Evolutionary conservation across 169 alveolate genomes (phyloP), one percentile per base, ranked within the genome.

Genomic region (Plasmodium gaboni): DNA sequence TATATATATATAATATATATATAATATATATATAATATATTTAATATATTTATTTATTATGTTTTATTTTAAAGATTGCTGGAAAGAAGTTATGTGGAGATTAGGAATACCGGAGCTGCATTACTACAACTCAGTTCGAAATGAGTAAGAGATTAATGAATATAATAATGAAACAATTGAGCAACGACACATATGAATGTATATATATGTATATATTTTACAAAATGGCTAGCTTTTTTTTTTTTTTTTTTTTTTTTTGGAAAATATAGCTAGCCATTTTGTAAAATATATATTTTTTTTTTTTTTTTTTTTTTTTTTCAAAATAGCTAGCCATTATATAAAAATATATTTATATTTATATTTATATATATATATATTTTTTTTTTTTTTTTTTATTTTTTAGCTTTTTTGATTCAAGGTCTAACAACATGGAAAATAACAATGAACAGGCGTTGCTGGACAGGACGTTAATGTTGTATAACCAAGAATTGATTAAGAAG

Each of bases 11-110:
- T 17, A 17, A 59, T 2, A 59, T 17, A 60, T 60, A 15, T 57
- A 24, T 57, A 57, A n/a, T 15, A 13, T 57, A 13, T 57, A 60
- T 19, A 64, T 64, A 64, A 64, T 26, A 64, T 64, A 64, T 64
- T n/a, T 64, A 32, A n/a, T 24, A 6, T 24, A 22, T 28, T 64
- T 38, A 8, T 28, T 19, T 17, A 2, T 28, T 32, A 3, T 4
- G 2, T 9, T 32, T 42, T 68, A 8, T 48, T 69, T 69, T 72
- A 53, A 13, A 83, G 80, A 68, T 28, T 83, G 91, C 57, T 83
- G 91, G 91, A 83, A 69, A 51, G 91, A 83, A 38, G 91, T 83
- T 19, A 83, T 83, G 91, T 83, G 91, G 91, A 67, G 91, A 55
- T 48, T 83, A 17, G 91, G 91, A 12, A 83, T 83, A 26, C 91